Conservation (phyloP, 2,329 filamentous ascomycete genomes). For the Ceratocystis ficicola region DNA sequence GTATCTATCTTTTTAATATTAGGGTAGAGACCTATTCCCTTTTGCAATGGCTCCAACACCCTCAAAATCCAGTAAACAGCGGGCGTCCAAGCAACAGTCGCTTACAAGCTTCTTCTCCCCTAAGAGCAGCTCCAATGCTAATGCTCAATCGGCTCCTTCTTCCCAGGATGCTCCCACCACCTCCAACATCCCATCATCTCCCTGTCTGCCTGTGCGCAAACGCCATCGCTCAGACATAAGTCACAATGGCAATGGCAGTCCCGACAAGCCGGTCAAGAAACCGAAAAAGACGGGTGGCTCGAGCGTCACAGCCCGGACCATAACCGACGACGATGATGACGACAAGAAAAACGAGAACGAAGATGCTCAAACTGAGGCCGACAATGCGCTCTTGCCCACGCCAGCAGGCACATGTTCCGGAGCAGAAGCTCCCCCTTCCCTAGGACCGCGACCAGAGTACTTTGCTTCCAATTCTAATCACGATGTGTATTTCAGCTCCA, state of each 20-base stretch:
- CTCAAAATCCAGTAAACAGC: slow-evolving; percentile 30
- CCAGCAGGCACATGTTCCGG: no score
- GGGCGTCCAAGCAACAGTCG: slow-evolving; percentile 58
- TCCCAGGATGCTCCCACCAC: slow-evolving; percentile 27
- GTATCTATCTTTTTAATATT: not conserved
- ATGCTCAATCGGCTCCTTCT: slow-evolving; percentile 30
- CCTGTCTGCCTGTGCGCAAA: slow-evolving; percentile 26
- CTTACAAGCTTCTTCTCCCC: slow-evolving; percentile 78
- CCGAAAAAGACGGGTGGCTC: slow-evolving; percentile 13
- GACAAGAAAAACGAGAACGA: slow-evolving; percentile 15
- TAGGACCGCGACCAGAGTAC: slow-evolving; percentile 5
- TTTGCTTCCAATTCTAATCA: slow-evolving; percentile 17
- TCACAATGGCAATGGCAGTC: slow-evolving; percentile 8
- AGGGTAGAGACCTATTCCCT: not conserved
- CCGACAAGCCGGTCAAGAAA: slow-evolving; percentile 23
- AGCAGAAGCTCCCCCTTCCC: not conserved
- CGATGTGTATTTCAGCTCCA: slow-evolving; percentile 24
- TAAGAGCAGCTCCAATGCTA: slow-evolving; percentile 28
- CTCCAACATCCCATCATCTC: slow-evolving; percentile 25
- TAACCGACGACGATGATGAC: not conserved
- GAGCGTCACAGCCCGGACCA: slow-evolving; percentile 3
- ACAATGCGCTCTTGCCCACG: not conserved
- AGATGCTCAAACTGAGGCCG: not conserved
- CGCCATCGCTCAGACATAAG: slow-evolving; percentile 24
- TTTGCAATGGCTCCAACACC: slow-evolving; percentile 28